phyloP scores from a whole-genome alignment of 2,329 filamentous ascomycete genomes.

The Dactylonectria estremocensis region DNA sequence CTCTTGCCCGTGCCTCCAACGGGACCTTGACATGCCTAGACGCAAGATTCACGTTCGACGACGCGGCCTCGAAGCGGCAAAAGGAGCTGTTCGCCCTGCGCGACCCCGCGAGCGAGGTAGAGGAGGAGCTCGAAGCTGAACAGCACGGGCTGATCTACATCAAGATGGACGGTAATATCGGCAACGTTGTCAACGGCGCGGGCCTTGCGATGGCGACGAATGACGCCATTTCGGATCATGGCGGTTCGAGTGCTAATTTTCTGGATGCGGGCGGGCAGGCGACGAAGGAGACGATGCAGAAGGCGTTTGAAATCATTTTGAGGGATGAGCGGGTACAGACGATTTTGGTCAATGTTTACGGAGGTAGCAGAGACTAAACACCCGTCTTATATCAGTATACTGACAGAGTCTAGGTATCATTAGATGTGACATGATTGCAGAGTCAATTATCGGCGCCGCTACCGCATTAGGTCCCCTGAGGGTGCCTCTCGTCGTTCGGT shows the following conservation, averaged over 20 bases:
- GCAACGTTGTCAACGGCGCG: conserved; percentile 89
- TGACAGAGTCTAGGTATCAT: conserved; percentile 55
- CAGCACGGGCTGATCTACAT: conserved; percentile 85
- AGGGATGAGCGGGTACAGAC: conserved; percentile 80
- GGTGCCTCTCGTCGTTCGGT: conserved; percentile 36
- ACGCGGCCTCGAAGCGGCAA: conserved; percentile 60
- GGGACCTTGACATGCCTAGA: conserved; percentile 50
- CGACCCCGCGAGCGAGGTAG: conserved; percentile 51
- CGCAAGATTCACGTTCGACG: conserved; percentile 62
- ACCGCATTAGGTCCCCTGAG: conserved; percentile 52
- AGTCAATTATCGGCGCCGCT: conserved; percentile 60
- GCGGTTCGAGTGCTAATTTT: conserved; percentile 83
- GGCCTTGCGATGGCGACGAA: conserved; percentile 92
- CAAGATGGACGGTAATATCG: conserved; percentile 74
- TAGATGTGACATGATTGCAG: conserved; percentile 64
- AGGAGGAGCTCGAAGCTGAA: conserved; percentile 55
- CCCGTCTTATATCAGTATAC: background rate
- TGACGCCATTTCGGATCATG: conserved; percentile 78
- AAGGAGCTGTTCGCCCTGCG: conserved; percentile 55
- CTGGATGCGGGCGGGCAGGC: conserved; percentile 91
- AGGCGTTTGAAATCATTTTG: conserved; percentile 81
- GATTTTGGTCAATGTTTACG: conserved; percentile 70
- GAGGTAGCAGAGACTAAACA: conserved; percentile 42
- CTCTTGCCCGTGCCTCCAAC: conserved; percentile 49
- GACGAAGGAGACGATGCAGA: conserved; percentile 83